These are phyloP conservation scores for Raddia guianensis DNA, from an alignment of 176 grass and related monocot species.

Conservation along the genomic window DNA sequence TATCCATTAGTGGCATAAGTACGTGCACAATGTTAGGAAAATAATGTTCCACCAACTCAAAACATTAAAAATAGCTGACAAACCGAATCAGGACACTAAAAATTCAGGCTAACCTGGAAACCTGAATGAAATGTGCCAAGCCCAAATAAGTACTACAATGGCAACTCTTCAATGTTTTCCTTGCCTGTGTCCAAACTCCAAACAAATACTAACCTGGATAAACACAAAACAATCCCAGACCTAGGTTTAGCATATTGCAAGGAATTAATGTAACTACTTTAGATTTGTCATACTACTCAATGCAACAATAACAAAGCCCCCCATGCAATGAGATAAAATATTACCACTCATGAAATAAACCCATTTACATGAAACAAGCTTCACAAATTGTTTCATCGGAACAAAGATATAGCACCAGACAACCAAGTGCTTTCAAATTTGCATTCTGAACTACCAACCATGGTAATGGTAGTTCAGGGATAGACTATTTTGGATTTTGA, in stretches of 20 bases:
- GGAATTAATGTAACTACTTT: background rate
- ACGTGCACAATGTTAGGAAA: background rate
- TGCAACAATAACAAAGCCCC: background rate
- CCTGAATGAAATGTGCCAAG: background rate
- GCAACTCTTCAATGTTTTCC: background rate
- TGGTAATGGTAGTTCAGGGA: background rate
- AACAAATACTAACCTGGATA: background rate
- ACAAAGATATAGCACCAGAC: background rate
- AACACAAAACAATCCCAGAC: background rate
- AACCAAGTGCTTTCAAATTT: background rate
- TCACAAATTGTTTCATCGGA: background rate
- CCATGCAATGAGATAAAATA: background rate
- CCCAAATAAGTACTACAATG: background rate
- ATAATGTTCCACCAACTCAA: background rate
- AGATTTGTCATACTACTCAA: background rate
- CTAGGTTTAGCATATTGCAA: constrained; percentile 5
- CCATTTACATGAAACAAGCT: background rate
- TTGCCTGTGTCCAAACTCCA: background rate
- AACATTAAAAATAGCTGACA: background rate
- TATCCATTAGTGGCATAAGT: background rate
- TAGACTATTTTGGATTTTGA: background rate
- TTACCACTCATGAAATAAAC: background rate
- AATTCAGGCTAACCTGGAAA: background rate
- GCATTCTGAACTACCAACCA: background rate
- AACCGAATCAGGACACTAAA: background rate